Conservation (phyloP, 2,329 filamentous ascomycete species). For the Arthrobotrys sinensis region DNA sequence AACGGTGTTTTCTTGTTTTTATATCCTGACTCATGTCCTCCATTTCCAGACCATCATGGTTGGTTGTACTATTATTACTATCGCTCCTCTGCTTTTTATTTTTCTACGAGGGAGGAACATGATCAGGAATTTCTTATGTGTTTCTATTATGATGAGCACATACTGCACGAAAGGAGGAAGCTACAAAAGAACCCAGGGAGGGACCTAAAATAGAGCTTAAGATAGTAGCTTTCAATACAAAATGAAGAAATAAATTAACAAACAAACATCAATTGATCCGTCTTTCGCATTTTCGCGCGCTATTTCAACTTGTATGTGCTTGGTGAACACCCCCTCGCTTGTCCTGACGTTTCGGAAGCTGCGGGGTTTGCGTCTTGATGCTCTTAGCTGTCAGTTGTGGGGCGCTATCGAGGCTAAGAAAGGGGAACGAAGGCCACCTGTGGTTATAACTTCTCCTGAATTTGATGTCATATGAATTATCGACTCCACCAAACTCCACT, state of each 20-base stretch:
- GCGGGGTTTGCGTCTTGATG: conserved; percentile 34
- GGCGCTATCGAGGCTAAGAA: conserved; percentile 25
- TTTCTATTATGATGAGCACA: conserved; percentile 56
- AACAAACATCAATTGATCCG: conserved; percentile 7
- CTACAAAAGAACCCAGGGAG: conserved; percentile 21
- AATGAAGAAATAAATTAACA: conserved; percentile 42
- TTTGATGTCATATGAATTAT: conserved; percentile 8
- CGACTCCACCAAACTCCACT: conserved; percentile 8
- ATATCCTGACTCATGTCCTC: conserved; percentile 28
- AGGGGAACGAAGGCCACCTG: conserved; percentile 17
- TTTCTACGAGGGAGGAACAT: conserved; percentile 42
- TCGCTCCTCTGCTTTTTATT: conserved; percentile 31
- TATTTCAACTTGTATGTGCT: conserved; percentile 9
- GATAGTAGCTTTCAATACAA: conserved; percentile 8
- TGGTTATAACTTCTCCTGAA: neutral
- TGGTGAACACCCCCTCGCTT: conserved; percentile 39
- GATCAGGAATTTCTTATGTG: conserved; percentile 32
- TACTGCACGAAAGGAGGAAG: conserved; percentile 51
- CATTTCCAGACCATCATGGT: conserved; percentile 10
- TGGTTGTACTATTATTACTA: conserved; percentile 51
- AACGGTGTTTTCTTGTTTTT: conserved; percentile 49
- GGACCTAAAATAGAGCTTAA: conserved; percentile 35
- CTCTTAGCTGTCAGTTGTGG: conserved; percentile 9
- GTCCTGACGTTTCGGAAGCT: conserved; percentile 53
- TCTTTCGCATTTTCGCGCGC: conserved; percentile 3